Conservation (phyloP, 208 protist species). For the Wallacemonas sp. region DNA sequence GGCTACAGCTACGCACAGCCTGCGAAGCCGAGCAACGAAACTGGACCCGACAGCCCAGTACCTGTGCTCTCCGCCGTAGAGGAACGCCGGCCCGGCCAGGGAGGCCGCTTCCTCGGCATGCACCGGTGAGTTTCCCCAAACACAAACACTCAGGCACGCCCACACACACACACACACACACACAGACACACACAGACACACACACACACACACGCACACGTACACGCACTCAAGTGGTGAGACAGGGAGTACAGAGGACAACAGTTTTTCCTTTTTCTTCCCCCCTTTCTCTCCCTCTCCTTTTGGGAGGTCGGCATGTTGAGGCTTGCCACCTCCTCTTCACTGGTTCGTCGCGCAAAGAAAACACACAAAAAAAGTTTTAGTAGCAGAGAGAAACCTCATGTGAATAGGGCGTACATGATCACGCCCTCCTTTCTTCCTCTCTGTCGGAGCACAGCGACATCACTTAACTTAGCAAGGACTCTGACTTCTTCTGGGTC, state of each 20-base stretch:
- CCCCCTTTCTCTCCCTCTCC: background rate
- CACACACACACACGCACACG: too few species aligned
- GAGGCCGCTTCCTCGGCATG: background rate
- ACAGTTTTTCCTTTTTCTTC: conserved; percentile 3
- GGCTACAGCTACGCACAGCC: background rate
- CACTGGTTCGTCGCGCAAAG: background rate
- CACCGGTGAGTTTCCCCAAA: background rate
- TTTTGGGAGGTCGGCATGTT: background rate
- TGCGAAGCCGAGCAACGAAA: background rate
- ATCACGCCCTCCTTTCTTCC: too few species aligned
- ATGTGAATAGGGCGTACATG: too few species aligned
- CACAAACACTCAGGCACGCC: background rate
- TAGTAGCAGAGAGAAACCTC: too few species aligned
- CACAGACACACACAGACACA: too few species aligned
- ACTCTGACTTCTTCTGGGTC: too few species aligned
- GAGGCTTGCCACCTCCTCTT: too few species aligned
- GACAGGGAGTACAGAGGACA: too few species aligned
- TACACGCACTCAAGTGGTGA: too few species aligned
- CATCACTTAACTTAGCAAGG: too few species aligned
- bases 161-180: background rate
- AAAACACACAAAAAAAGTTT: background rate
- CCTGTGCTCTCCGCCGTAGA: background rate
- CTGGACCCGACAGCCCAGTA: background rate
- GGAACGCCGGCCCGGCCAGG: background rate
- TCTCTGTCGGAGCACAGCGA: too few species aligned